phyloP scores from a whole-genome alignment of 2,329 filamentous ascomycete species.

The Hymenoscyphus fraxineus region DNA sequence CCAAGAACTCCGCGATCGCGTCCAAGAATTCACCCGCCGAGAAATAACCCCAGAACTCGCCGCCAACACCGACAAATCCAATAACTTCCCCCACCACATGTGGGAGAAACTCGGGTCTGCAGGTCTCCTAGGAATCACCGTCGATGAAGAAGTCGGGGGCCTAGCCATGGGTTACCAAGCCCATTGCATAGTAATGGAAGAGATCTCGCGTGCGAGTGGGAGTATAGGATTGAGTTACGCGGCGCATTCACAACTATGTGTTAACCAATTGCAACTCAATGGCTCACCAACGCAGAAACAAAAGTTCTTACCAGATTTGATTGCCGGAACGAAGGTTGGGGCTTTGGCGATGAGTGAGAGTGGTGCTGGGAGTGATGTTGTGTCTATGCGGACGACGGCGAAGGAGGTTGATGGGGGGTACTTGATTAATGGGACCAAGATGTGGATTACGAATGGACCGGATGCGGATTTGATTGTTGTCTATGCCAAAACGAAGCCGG shows the following conservation, averaged over 20 bases:
- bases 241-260: slow-evolving; percentile 91
- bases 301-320: slow-evolving; percentile 73
- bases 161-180: slow-evolving; percentile 93
- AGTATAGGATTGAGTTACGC: slow-evolving; percentile 89
- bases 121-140: slow-evolving; percentile 88
- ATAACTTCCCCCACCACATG: slow-evolving; percentile 86
- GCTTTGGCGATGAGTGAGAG: slow-evolving; percentile 95
- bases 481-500: slow-evolving; percentile 91
- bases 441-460: slow-evolving; percentile 99
- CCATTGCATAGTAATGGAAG: slow-evolving; percentile 93
- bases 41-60: slow-evolving; percentile 85
- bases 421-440: slow-evolving; percentile 70
- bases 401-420: slow-evolving; percentile 80
- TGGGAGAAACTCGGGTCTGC: slow-evolving; percentile 92
- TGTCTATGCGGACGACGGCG: slow-evolving; percentile 88
- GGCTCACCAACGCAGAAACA: slow-evolving; percentile 74
- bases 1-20: slow-evolving; percentile 49
- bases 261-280: slow-evolving; percentile 94
- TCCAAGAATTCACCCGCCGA: slow-evolving; percentile 76
- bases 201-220: slow-evolving; percentile 80
- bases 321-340: slow-evolving; percentile 77
- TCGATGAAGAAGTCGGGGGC: slow-evolving; percentile 86
- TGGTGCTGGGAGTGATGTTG: slow-evolving; percentile 86
- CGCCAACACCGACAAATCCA: slow-evolving; percentile 74
- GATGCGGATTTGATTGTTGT: slow-evolving; percentile 91